phyloP scores from a whole-genome alignment of 352 stramenopile genomes.

The Pythium dissotocum region DNA sequence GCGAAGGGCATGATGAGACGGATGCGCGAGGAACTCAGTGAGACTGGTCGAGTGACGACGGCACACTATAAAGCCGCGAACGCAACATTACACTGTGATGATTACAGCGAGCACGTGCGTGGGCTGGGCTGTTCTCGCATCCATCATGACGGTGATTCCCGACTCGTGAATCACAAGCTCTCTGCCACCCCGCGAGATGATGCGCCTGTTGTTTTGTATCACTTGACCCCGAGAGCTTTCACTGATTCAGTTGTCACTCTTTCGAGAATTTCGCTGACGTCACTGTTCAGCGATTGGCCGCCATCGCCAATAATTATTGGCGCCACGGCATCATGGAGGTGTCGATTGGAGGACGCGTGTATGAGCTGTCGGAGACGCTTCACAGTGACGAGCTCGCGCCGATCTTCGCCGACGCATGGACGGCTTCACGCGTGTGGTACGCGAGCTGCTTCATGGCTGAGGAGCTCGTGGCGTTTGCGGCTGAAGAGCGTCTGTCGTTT shows the following conservation, averaged over 20 bases:
- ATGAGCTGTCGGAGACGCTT: conserved; percentile 79
- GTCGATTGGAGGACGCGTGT: conserved; percentile 44
- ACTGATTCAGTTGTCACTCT: neutral
- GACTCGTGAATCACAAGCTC: no score
- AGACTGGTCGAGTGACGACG: no score
- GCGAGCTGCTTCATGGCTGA: conserved; percentile 69
- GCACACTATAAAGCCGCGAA: no score
- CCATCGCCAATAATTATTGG: neutral
- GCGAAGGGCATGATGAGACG: no score
- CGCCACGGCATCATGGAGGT: conserved; percentile 31
- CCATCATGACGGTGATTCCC: neutral
- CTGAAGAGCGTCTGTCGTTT: conserved; percentile 12
- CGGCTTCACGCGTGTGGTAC: conserved; percentile 72
- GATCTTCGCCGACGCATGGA: conserved; percentile 86
- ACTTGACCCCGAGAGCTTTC: neutral
- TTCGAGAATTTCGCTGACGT: neutral
- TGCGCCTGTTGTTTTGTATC: neutral
- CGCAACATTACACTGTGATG: no score
- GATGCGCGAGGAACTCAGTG: no score
- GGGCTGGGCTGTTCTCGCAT: neutral
- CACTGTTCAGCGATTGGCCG: neutral
- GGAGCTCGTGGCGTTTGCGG: conserved; percentile 40
- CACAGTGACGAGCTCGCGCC: conserved; percentile 64
- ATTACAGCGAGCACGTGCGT: no score
- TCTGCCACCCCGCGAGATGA: no score